Percentiles rank a stretch among this genome's conserved stretches.
phyloP scores from a whole-genome alignment of 2,329 filamentous ascomycete species.

The Cladophialophora carrionii region DNA sequence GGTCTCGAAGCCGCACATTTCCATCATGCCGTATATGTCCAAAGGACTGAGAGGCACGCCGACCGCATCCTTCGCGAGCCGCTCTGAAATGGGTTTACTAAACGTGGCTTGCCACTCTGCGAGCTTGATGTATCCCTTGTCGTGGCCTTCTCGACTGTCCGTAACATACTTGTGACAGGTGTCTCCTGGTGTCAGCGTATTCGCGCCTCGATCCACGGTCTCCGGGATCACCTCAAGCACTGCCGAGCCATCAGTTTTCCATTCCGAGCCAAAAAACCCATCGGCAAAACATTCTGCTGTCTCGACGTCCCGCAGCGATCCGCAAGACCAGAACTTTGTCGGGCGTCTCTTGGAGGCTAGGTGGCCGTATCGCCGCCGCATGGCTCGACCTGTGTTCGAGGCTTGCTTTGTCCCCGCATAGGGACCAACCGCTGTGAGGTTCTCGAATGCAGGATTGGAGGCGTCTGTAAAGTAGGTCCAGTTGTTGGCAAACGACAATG shows the following conservation, averaged over 20 bases:
- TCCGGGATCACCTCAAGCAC: constrained; percentile 60
- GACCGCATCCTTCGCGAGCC: constrained; percentile 51
- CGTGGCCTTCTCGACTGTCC: constrained; percentile 51
- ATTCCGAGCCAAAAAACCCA: constrained; percentile 60
- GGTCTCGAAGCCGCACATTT: constrained; percentile 64
- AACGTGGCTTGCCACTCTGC: constrained; percentile 54
- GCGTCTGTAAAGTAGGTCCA: constrained; percentile 58
- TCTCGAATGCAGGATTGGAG: constrained; percentile 53
- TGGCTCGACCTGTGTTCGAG: constrained; percentile 58
- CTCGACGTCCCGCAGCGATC: constrained; percentile 58
- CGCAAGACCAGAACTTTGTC: constrained; percentile 60
- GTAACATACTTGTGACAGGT: constrained; percentile 48
- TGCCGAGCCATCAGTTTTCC: constrained; percentile 43
- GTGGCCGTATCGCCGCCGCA: constrained; percentile 58
- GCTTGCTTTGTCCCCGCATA: constrained; percentile 60
- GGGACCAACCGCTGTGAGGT: constrained; percentile 59
- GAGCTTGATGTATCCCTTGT: constrained; percentile 55
- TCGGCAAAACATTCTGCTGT: constrained; percentile 60
- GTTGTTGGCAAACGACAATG: constrained; percentile 57
- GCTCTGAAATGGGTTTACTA: constrained; percentile 50
- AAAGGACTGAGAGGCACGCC: constrained; percentile 49
- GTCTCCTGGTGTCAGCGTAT: constrained; percentile 62
- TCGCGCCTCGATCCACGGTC: constrained; percentile 52
- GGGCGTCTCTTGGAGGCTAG: constrained; percentile 46
- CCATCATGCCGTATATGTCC: constrained; percentile 59